Evolutionary conservation across 495 filamentous ascomycete genomes (phyloP).

Genomic region (Talaromyces stipitatus): DNA sequence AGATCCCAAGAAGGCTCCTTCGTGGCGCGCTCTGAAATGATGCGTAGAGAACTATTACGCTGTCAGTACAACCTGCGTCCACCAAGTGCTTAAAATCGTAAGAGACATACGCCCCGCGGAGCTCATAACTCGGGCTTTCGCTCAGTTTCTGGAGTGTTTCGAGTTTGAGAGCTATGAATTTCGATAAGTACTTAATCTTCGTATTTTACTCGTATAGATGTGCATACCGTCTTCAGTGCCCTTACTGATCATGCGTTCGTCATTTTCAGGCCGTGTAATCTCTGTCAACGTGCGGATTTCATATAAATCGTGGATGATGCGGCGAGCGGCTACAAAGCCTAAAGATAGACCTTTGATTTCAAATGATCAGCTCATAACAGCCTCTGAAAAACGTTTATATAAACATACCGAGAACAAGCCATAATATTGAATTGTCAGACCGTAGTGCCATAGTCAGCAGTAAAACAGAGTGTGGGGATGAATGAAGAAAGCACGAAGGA

Average conservation of each 20-base stretch:
- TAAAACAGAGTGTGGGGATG: background rate
- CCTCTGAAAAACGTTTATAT: background rate
- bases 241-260: conserved; percentile 38
- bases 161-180: conserved; percentile 35
- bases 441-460: conserved; percentile 30
- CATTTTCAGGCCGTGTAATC: conserved; percentile 38
- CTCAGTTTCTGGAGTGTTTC: conserved; percentile 42
- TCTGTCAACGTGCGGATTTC: conserved; percentile 41
- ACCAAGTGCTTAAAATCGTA: background rate
- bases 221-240: conserved; percentile 40
- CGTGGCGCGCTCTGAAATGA: conserved; percentile 40
- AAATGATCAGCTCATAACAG: background rate
- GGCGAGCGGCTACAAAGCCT: conserved; percentile 35
- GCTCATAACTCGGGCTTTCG: conserved; percentile 41
- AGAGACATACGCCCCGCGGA: conserved; percentile 40
- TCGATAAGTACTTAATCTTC: conserved; percentile 2
- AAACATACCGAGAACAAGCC: conserved; percentile 34
- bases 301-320: conserved; percentile 36
- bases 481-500: background rate
- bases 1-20: conserved; percentile 33
- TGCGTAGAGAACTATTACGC: conserved; percentile 27
- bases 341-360: conserved; percentile 31
- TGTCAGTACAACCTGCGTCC: background rate
- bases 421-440: conserved; percentile 34
- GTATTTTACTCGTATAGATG: background rate